Percentiles rank a stretch among this genome's conserved stretches.
Conservation (phyloP, 2,329 filamentous ascomycete species). For the Endoconidiophora polonica region DNA sequence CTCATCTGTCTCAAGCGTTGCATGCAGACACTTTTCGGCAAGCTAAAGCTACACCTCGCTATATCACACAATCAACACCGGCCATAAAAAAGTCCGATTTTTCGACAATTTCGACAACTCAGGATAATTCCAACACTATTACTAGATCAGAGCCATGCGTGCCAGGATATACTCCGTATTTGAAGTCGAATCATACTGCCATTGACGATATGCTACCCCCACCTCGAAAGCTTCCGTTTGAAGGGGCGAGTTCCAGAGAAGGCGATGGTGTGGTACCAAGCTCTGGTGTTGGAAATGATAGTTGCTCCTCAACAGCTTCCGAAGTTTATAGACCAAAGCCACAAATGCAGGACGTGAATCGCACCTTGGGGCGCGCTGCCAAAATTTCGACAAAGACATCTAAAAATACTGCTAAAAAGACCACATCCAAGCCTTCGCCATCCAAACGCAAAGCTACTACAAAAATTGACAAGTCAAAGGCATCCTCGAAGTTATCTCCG, state of each 20-base stretch:
- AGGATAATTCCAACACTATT: background rate
- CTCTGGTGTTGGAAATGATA: background rate
- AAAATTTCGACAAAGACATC: background rate
- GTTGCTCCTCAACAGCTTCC: background rate
- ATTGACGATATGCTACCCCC: slow-evolving; percentile 9
- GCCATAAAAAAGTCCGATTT: background rate
- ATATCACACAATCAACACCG: background rate
- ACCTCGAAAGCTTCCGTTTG: slow-evolving; percentile 10
- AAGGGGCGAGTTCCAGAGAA: background rate
- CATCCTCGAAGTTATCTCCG: background rate
- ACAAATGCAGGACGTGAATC: too few species aligned
- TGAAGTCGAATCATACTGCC: background rate
- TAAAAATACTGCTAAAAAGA: background rate
- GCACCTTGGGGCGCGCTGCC: background rate
- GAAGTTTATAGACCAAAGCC: too few species aligned
- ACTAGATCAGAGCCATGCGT: background rate
- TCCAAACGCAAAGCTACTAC: background rate
- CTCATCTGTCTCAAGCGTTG: too few species aligned
- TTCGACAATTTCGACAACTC: background rate
- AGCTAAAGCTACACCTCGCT: too few species aligned
- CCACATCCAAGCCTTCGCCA: background rate
- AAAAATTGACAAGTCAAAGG: background rate
- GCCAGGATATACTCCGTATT: background rate
- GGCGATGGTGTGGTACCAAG: background rate
- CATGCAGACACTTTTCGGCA: too few species aligned